Conservation (phyloP, 768 basidiomycete genomes). For the Amanita pallidorosea region DNA sequence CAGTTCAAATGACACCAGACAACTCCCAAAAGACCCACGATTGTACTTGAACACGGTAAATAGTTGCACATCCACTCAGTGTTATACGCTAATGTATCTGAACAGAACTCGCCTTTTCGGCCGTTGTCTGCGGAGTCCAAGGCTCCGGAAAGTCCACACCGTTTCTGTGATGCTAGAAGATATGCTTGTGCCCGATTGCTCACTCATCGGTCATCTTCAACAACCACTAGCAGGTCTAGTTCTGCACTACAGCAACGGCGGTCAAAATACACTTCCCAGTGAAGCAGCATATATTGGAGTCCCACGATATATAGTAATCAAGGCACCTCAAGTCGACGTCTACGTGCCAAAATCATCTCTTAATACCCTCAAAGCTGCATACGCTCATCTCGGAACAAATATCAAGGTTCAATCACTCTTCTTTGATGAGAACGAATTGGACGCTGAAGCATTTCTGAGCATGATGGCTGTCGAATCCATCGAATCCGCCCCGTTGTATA, state of each 20-base stretch:
- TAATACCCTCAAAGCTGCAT: slow-evolving; percentile 48
- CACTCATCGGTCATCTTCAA: slow-evolving; percentile 36
- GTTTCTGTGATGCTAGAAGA: slow-evolving; percentile 59
- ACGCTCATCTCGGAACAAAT: slow-evolving; percentile 36
- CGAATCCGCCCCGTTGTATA: slow-evolving; percentile 54
- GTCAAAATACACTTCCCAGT: slow-evolving; percentile 41
- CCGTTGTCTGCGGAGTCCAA: slow-evolving; percentile 69
- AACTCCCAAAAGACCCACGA: slow-evolving; percentile 33
- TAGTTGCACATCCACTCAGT: not conserved
- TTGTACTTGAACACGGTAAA: slow-evolving; percentile 61
- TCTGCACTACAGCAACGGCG: slow-evolving; percentile 63
- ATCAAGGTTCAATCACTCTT: slow-evolving; percentile 44
- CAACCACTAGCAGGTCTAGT: slow-evolving; percentile 54
- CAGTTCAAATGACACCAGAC: slow-evolving; percentile 23
- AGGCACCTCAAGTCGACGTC: slow-evolving; percentile 29
- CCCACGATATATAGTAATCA: slow-evolving; percentile 18
- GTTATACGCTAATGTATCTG: not conserved
- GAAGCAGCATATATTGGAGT: slow-evolving; percentile 56
- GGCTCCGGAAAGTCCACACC: slow-evolving; percentile 71
- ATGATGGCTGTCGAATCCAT: slow-evolving; percentile 66
- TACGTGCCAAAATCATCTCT: slow-evolving; percentile 54
- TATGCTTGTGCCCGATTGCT: slow-evolving; percentile 49
- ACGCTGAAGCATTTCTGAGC: slow-evolving; percentile 57
- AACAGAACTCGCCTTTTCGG: slow-evolving; percentile 62
- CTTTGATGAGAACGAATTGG: slow-evolving; percentile 50